Percentiles rank a stretch among this genome's conserved stretches.
Evolutionary conservation across 1,284 basidiomycete species (phyloP).

Genomic region (Puccinia polysora): DNA sequence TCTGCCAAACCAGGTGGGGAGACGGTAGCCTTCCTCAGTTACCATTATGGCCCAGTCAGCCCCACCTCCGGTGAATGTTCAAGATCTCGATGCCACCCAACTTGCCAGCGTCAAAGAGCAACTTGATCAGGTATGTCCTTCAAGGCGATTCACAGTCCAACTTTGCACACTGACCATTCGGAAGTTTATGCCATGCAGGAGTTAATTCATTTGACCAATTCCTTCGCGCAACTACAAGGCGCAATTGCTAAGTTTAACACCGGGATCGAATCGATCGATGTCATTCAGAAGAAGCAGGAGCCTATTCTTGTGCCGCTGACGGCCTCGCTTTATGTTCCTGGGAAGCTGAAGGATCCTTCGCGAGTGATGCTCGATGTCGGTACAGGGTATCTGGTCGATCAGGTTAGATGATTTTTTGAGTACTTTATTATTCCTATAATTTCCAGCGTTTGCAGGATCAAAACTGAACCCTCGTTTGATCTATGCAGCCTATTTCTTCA

Average conservation of each 20-base stretch:
- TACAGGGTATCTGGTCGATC: conserved; percentile 93
- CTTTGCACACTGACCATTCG: neutral
- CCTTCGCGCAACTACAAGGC: conserved; percentile 84
- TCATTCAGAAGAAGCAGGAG: conserved; percentile 67
- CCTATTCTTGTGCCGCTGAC: conserved; percentile 85
- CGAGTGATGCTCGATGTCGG: conserved; percentile 92
- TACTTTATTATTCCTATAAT: neutral
- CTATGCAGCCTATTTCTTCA: conserved; percentile 12
- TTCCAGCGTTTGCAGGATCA: neutral
- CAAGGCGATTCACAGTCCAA: neutral
- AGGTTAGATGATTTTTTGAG: conserved; percentile 59
- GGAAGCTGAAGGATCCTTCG: conserved; percentile 73
- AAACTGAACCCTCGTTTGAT: neutral
- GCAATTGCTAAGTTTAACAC: conserved; percentile 87
- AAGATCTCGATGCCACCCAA: conserved; percentile 37
- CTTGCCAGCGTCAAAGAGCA: conserved; percentile 37
- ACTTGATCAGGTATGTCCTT: conserved; percentile 38
- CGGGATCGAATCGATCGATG: conserved; percentile 76
- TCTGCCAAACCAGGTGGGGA: no score
- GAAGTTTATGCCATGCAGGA: conserved; percentile 60
- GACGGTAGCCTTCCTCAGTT: no score
- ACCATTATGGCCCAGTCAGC: conserved; percentile 27
- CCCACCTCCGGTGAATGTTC: neutral
- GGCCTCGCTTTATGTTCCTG: conserved; percentile 89
- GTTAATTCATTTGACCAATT: conserved; percentile 81